Conservation (phyloP, 768 basidiomycete species). For the Podaxis mareebaensis region DNA sequence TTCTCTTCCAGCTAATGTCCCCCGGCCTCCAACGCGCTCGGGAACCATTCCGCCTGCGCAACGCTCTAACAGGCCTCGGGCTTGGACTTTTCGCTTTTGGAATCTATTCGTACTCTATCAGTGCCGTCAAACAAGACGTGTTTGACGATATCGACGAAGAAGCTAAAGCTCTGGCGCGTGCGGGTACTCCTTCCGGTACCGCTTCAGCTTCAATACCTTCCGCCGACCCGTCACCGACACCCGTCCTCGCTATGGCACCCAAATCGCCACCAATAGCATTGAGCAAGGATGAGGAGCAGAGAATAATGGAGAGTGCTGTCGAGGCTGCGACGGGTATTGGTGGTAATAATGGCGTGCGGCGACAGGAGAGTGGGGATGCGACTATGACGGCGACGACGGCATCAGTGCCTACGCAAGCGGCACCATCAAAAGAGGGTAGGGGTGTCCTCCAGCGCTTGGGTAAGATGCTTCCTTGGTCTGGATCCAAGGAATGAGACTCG, state of each 20-base stretch:
- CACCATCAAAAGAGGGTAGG: slow-evolving; percentile 22
- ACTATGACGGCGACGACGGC: no score
- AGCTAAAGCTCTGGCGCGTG: slow-evolving; percentile 49
- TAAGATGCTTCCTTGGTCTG: slow-evolving; percentile 45
- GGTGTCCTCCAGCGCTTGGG: slow-evolving; percentile 51
- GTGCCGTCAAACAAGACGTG: slow-evolving; percentile 91
- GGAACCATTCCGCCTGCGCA: slow-evolving; percentile 25
- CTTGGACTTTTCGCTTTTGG: slow-evolving; percentile 76
- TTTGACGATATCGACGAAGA: slow-evolving; percentile 88
- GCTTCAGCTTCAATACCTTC: slow-evolving; percentile 7
- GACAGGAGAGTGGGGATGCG: background rate
- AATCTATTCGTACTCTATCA: slow-evolving; percentile 92
- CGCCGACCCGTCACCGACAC: background rate
- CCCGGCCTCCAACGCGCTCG: slow-evolving; percentile 86
- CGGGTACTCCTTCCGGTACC: slow-evolving; percentile 13
- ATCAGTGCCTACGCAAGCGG: no score
- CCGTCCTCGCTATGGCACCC: background rate
- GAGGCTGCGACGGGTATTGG: background rate
- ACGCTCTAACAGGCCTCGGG: slow-evolving; percentile 66
- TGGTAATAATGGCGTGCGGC: background rate
- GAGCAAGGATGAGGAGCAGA: slow-evolving; percentile 2
- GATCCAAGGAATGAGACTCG: slow-evolving; percentile 64
- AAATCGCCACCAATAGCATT: slow-evolving; percentile 7
- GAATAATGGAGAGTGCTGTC: slow-evolving; percentile 13
- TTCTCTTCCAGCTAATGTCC: slow-evolving; percentile 68